A percentile compares a stretch with the other conserved stretches of the same genome.
phyloP scores from a whole-genome alignment of 805 yeast species.

The Komagataella mondaviorum region DNA sequence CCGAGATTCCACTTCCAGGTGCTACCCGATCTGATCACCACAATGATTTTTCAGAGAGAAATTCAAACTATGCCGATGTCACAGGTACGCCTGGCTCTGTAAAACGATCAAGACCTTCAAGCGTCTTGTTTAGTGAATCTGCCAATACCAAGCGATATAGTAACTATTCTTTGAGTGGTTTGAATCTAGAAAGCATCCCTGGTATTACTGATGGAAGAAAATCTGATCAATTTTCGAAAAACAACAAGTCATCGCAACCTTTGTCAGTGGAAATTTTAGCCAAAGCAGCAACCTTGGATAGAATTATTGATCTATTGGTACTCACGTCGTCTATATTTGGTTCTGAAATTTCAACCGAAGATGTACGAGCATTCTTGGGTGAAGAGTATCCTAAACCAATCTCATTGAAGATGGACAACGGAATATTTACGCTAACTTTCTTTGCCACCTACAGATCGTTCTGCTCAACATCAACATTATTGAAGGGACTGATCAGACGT shows the following conservation, averaged over 20 bases:
- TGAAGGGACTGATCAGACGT: conserved; percentile 39
- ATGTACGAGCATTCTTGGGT: conserved; percentile 24
- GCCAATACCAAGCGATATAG: conserved; percentile 18
- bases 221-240: not conserved
- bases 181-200: conserved; percentile 14
- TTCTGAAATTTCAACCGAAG: conserved; percentile 24
- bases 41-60: not conserved
- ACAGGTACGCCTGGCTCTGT: not conserved
- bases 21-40: not conserved
- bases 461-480: conserved; percentile 38
- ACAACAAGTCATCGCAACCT: not conserved
- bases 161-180: conserved; percentile 19
- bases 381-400: conserved; percentile 11
- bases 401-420: conserved; percentile 45
- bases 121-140: conserved; percentile 18
- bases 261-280: conserved; percentile 14
- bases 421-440: conserved; percentile 49
- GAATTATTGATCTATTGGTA: conserved; percentile 68
- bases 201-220: not conserved
- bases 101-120: conserved; percentile 16
- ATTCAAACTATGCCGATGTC: not conserved
- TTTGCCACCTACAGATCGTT: conserved; percentile 60
- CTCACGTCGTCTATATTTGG: conserved; percentile 52
- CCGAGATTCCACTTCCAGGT: not conserved
- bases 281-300: conserved; percentile 62